A percentile compares a stretch with the other conserved stretches of the same genome.
phyloP scores from a whole-genome alignment of 768 basidiomycete species.

The Macrolepiota fuliginosa region DNA sequence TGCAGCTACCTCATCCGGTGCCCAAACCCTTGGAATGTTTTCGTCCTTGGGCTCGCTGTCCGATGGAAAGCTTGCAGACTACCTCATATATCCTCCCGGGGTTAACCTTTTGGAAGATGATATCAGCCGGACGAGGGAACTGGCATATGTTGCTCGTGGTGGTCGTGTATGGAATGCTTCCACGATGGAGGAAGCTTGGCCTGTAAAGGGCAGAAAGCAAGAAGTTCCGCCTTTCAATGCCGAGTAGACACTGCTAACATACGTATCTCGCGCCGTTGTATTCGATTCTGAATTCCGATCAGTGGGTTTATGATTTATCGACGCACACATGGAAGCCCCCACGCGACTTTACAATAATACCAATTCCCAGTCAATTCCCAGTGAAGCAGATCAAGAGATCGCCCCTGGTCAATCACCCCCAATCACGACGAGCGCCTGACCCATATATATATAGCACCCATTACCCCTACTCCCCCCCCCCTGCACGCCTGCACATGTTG shows the following conservation, averaged over 20 bases:
- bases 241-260: slow-evolving; percentile 25
- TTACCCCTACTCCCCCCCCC: not conserved
- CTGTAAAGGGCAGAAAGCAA: slow-evolving; percentile 55
- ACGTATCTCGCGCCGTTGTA: not conserved
- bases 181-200: slow-evolving; percentile 71
- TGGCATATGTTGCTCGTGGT: slow-evolving; percentile 58
- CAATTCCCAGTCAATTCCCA: not conserved
- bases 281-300: no score
- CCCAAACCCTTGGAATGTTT: slow-evolving; percentile 61
- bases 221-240: slow-evolving; percentile 58
- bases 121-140: slow-evolving; percentile 41
- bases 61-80: slow-evolving; percentile 68
- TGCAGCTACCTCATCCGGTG: slow-evolving; percentile 67
- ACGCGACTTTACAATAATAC: not conserved
- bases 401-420: not conserved
- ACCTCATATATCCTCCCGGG: slow-evolving; percentile 61
- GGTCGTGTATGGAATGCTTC: slow-evolving; percentile 71
- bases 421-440: not conserved
- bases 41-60: slow-evolving; percentile 61
- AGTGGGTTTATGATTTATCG: no score
- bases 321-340: not conserved
- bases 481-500: not conserved
- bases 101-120: slow-evolving; percentile 56
- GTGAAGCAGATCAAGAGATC: not conserved
- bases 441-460: not conserved